Evolutionary conservation across 805 yeast species (phyloP).

Genomic region (Candida tibetensis): DNA sequence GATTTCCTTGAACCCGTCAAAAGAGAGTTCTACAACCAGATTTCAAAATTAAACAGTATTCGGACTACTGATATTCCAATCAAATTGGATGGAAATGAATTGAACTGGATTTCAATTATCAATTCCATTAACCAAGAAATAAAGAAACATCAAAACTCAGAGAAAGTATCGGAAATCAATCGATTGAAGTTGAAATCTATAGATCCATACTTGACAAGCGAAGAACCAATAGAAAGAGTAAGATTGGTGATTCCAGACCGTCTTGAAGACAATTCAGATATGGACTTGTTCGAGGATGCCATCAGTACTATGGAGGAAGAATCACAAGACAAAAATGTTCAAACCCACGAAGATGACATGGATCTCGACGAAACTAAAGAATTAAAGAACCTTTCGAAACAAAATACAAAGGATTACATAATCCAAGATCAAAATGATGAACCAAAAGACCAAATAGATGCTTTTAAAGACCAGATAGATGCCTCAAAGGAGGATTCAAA

Average conservation of each 20-base stretch:
- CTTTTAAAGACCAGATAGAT: no score
- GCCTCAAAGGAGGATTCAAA: no score
- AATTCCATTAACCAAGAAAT: slow-evolving; percentile 34
- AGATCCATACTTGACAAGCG: slow-evolving; percentile 54
- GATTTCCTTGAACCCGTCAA: slow-evolving; percentile 32
- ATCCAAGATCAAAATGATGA: no score
- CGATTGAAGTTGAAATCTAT: slow-evolving; percentile 42
- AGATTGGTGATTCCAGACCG: slow-evolving; percentile 24
- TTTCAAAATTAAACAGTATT: slow-evolving; percentile 10
- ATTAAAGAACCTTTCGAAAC: background rate
- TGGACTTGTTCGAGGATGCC: slow-evolving; percentile 1
- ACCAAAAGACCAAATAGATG: no score
- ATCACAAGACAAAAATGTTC: slow-evolving; percentile 2
- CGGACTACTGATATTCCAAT: slow-evolving; percentile 9
- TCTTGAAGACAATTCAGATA: background rate
- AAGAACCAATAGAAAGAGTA: slow-evolving; percentile 47
- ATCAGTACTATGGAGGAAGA: slow-evolving; percentile 4
- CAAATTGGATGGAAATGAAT: background rate
- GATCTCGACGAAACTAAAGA: background rate
- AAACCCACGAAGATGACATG: slow-evolving; percentile 12
- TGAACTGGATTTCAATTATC: slow-evolving; percentile 29
- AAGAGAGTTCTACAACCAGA: slow-evolving; percentile 27
- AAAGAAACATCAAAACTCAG: slow-evolving; percentile 29
- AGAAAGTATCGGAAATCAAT: slow-evolving; percentile 30
- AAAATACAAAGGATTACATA: no score